Conservation (phyloP, 352 stramenopile genomes). For the Detonula confervacea region DNA sequence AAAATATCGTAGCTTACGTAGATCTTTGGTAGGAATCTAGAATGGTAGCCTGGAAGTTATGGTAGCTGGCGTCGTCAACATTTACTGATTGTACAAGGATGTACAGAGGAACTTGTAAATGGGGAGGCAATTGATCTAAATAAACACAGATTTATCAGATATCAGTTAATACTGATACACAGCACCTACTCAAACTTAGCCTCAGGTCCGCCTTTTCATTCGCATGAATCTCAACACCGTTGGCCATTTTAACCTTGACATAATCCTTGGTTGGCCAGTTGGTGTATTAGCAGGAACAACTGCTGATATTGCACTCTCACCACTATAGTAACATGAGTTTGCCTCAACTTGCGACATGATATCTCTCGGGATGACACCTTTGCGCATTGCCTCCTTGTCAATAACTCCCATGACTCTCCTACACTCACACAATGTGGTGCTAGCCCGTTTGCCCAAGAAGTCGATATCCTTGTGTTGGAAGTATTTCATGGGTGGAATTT, state of each 20-base stretch:
- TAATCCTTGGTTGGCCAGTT: not conserved
- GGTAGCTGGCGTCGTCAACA: no score
- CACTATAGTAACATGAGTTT: not conserved
- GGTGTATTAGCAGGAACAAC: not conserved
- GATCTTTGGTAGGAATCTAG: no score
- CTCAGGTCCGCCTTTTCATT: not conserved
- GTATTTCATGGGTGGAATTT: constrained; percentile 27
- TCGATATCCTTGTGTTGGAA: constrained; percentile 8
- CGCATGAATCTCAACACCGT: not conserved
- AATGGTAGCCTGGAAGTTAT: no score
- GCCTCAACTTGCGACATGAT: not conserved
- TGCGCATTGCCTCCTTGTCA: not conserved
- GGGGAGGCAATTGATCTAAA: no score
- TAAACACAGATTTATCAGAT: no score
- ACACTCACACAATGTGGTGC: not conserved
- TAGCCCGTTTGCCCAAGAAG: constrained; percentile 4
- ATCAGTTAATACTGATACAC: no score
- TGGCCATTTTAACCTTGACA: not conserved
- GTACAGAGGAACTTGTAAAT: no score
- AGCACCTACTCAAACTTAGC: no score
- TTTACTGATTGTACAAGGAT: no score
- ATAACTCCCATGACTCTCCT: constrained; percentile 8
- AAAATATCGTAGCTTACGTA: no score
- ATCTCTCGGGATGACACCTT: not conserved
- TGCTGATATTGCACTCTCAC: not conserved